phyloP scores from a whole-genome alignment of 331 rosid species.

The Prunus yedoensis region DNA sequence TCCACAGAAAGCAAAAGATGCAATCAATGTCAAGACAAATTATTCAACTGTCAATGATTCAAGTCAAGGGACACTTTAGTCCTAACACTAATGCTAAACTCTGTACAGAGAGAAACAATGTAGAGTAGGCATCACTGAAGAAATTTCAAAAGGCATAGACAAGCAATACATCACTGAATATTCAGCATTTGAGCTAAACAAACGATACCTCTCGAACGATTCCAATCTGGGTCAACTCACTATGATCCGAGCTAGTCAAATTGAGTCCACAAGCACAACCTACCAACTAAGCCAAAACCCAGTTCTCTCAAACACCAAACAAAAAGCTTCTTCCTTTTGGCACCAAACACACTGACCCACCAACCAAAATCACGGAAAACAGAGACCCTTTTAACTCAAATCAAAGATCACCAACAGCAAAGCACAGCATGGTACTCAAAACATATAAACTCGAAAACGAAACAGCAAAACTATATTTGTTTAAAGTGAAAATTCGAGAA shows the following conservation, averaged over 20 bases:
- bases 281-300: constrained; percentile 32
- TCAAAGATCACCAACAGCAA: constrained; percentile 26
- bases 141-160: constrained; percentile 17
- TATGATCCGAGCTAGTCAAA: constrained; percentile 32
- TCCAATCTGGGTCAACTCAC: constrained; percentile 53
- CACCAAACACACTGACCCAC: constrained; percentile 31
- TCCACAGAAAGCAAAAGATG: constrained; percentile 14
- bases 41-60: constrained; percentile 23
- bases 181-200: constrained; percentile 36
- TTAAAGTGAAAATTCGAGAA: constrained; percentile 10
- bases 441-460: constrained; percentile 6
- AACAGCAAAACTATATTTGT: not conserved
- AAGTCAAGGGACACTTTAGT: constrained; percentile 9
- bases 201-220: too few species aligned
- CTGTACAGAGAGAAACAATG: constrained; percentile 4
- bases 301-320: constrained; percentile 28
- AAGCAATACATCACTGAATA: constrained; percentile 36
- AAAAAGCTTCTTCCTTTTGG: constrained; percentile 23
- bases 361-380: constrained; percentile 35
- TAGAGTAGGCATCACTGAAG: constrained; percentile 1
- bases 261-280: constrained; percentile 33
- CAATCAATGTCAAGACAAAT: not conserved
- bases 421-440: not conserved
- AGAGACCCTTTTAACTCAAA: constrained; percentile 31
- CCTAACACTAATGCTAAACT: constrained; percentile 5